These are phyloP conservation scores for Boletellus sp. DNA, from an alignment of 768 basidiomycete species.

Conservation along the genomic window DNA sequence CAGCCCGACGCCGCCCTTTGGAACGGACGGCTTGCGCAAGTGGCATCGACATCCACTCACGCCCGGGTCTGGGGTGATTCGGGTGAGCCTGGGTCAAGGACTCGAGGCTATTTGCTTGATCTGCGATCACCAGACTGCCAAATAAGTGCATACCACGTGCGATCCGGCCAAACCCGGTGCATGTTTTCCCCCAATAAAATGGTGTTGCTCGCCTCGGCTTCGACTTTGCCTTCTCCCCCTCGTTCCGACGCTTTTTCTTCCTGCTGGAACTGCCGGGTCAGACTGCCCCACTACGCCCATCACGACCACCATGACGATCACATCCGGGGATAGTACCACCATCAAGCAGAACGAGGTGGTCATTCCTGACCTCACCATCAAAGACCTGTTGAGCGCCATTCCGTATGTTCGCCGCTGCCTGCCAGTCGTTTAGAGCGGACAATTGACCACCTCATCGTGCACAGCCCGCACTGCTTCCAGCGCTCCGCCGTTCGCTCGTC, in stretches of 20 bases:
- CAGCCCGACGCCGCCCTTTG: too few species aligned
- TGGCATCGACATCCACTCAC: too few species aligned
- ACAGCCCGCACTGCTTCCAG: conserved; percentile 82
- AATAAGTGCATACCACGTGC: conserved; percentile 21
- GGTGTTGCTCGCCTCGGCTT: not conserved
- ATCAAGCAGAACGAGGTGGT: conserved; percentile 56
- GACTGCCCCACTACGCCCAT: conserved; percentile 3
- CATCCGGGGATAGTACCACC: conserved; percentile 17
- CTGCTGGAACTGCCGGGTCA: conserved; percentile 4
- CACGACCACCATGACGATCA: conserved; percentile 20
- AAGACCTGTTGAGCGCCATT: conserved; percentile 79
- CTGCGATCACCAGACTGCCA: not conserved
- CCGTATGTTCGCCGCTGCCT: conserved; percentile 52
- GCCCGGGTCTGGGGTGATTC: too few species aligned
- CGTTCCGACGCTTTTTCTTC: not conserved
- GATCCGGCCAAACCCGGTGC: conserved; percentile 23
- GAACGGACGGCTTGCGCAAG: too few species aligned
- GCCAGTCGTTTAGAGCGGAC: not conserved
- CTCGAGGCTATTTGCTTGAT: too few species aligned
- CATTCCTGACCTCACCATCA: conserved; percentile 84
- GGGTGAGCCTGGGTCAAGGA: too few species aligned
- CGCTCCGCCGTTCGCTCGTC: conserved; percentile 81
- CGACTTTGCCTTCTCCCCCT: not conserved
- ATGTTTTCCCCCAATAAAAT: conserved; percentile 29
- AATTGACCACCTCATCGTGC: not conserved